Evolutionary conservation across 345 rosid species (phyloP).

Genomic region (Euphorbia peplus): DNA sequence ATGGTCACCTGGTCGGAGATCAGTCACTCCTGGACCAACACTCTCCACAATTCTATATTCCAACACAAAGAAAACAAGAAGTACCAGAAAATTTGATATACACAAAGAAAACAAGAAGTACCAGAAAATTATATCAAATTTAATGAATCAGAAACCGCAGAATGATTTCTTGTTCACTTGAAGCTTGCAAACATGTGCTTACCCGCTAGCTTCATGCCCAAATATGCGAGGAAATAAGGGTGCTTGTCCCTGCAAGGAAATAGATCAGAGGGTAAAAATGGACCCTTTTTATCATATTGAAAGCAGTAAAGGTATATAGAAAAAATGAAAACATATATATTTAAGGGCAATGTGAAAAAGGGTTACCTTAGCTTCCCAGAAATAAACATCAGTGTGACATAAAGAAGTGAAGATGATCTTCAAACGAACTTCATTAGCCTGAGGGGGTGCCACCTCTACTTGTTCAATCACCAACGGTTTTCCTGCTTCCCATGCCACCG

Average conservation of each 20-base stretch:
- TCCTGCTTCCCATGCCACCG: constrained; percentile 91
- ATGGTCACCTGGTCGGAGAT: constrained; percentile 68
- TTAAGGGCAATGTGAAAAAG: background rate
- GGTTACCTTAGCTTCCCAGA: constrained; percentile 92
- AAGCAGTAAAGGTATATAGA: background rate
- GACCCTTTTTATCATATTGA: too few species aligned
- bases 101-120: background rate
- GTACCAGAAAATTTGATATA: too few species aligned
- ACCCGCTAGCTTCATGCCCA: constrained; percentile 93
- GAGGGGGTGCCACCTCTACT: constrained; percentile 90
- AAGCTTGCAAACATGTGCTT: constrained; percentile 5
- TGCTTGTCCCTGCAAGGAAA: constrained; percentile 56
- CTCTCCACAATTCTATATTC: constrained; percentile 71
- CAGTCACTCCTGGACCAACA: constrained; percentile 75
- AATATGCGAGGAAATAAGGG: constrained; percentile 73
- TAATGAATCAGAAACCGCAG: background rate
- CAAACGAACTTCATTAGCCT: constrained; percentile 72
- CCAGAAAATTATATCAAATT: background rate
- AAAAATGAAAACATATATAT: background rate
- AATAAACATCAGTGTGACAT: constrained; percentile 89
- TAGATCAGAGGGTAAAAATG: background rate
- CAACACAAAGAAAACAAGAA: background rate
- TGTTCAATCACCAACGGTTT: constrained; percentile 81
- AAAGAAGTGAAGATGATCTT: constrained; percentile 76
- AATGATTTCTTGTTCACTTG: background rate